Evolutionary conservation across 1,284 basidiomycete species (phyloP), one percentile per base, ranked within the genome.

Genomic region (Spongispora temasekensis): DNA sequence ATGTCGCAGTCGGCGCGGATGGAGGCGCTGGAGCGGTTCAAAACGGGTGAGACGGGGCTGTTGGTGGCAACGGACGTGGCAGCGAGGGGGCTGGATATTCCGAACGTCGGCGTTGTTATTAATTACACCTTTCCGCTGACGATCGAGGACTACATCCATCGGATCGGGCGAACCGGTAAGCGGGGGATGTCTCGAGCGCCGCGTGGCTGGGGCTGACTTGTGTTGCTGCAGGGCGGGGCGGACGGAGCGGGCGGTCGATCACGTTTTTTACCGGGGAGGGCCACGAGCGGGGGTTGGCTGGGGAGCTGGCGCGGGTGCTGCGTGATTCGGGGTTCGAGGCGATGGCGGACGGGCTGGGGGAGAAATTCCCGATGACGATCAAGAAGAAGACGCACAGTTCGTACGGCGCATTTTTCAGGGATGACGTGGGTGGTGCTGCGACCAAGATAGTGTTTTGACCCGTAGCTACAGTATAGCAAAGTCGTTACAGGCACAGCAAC

Each of bases 71-170:
- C 97, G 9, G 97, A 99, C 74, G 97, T 99, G 4, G 97, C 97
- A 1, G 96, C 97, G 27, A 86, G 97, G 64, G 97, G 97, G 21
- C 80, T 99, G 63, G 97, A 99, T 79, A 98, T 99, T 68, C 96
- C 97, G 4, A 92, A 97, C 72, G 97, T 99, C 37, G 93, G 89
- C 53, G 85, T 90, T 32, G 94, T 96, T 37, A 86, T 95, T 72
- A 97, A 97, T 79, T 97, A 98, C 71, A 98, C 95, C 10, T 99
- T 99, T 83, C 97, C 97, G 19, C 80, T 99, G 67, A 98, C 94
- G 0, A 90, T 97, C 53, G 95, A 95, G 78, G 88, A 98, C 79
- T 99, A 98, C 74, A 91, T 99, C 63, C 97, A 99, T 78, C 91
- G 97, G 32, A 98, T 98, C 67, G 97, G 97, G 31, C 87, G 97